Evolutionary conservation across 106 monocot species (phyloP).

Genomic region (Dioscorea dumetorum): DNA sequence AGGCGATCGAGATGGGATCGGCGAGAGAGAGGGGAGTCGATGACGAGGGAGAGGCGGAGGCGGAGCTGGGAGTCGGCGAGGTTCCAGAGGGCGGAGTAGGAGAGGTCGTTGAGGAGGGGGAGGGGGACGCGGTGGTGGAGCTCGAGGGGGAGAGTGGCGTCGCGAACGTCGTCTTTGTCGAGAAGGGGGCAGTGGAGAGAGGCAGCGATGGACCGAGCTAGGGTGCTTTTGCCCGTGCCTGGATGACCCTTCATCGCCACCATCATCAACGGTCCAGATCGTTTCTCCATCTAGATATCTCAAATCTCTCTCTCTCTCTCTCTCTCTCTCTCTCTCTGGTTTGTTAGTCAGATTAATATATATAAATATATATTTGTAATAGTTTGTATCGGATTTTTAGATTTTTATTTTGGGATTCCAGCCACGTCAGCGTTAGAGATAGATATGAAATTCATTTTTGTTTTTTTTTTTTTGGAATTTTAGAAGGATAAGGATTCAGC

Average conservation of each 20-base stretch:
- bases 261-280: slow-evolving; percentile 28
- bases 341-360: too few species aligned
- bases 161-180: slow-evolving; percentile 94
- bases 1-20: slow-evolving; percentile 50
- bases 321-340: too few species aligned
- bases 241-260: slow-evolving; percentile 98
- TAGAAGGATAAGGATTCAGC: too few species aligned
- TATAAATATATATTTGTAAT: too few species aligned
- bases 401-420: too few species aligned
- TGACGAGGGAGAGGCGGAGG: slow-evolving; percentile 53
- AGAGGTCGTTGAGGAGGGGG: slow-evolving; percentile 57
- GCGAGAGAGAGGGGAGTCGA: slow-evolving; percentile 83
- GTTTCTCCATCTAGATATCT: too few species aligned
- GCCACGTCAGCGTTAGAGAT: too few species aligned
- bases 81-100: slow-evolving; percentile 67
- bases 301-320: too few species aligned
- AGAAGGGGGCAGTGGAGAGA: slow-evolving; percentile 67
- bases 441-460: too few species aligned
- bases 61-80: slow-evolving; percentile 45
- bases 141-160: slow-evolving; percentile 55
- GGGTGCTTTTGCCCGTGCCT: slow-evolving; percentile 83
- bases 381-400: too few species aligned
- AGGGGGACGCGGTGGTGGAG: not conserved
- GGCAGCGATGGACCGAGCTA: slow-evolving; percentile 53
- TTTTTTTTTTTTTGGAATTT: too few species aligned